These are phyloP conservation scores for Colletotrichum siamense DNA, from an alignment of 2,329 filamentous ascomycete species.

Conservation along the genomic window DNA sequence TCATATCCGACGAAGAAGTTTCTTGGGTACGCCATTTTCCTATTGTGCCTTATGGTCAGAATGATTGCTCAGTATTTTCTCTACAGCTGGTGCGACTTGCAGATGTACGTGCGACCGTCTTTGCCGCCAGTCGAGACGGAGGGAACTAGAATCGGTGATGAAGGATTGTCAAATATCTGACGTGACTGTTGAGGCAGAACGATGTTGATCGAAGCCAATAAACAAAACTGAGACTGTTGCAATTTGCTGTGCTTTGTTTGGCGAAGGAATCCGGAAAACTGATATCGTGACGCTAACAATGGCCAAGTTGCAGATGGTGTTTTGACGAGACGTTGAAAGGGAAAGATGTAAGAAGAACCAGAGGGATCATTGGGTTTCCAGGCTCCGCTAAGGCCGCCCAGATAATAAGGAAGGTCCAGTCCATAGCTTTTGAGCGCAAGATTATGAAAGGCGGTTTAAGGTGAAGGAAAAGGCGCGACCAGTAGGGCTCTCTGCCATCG, in stretches of 20 bases:
- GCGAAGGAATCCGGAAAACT: background rate
- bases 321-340: background rate
- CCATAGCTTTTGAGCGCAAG: background rate
- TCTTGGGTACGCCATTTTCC: background rate
- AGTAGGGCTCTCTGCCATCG: background rate
- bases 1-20: background rate
- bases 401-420: background rate
- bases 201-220: background rate
- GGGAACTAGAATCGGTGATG: too few species aligned
- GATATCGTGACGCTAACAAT: background rate
- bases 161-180: too few species aligned
- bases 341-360: background rate
- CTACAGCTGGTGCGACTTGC: background rate
- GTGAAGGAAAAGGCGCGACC: background rate
- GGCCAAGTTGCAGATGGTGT: background rate
- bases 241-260: background rate
- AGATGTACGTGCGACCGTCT: too few species aligned
- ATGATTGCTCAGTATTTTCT: background rate
- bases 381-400: fast-evolving
- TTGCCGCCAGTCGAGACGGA: too few species aligned
- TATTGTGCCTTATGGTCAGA: background rate
- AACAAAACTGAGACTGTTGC: background rate
- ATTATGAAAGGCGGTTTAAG: background rate
- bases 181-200: background rate
- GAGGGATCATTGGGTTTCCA: background rate